Percentiles rank a stretch among this genome's conserved stretches.
Conservation (phyloP, 345 rosid genomes). For the Abelmoschus esculentus region DNA sequence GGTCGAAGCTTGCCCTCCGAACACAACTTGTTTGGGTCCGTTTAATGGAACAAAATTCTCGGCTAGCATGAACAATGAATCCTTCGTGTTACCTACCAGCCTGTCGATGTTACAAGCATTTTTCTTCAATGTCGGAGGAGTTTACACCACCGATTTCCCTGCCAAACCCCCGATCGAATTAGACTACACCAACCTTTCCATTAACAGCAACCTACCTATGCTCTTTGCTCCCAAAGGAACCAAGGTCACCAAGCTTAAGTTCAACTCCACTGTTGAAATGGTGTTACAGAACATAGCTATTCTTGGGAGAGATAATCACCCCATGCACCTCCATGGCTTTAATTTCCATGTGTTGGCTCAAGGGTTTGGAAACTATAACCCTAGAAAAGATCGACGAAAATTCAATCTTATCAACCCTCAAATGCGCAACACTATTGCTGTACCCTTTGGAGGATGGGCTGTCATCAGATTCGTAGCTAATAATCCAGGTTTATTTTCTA, state of each 20-base stretch:
- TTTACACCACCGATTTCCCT: conserved; percentile 70
- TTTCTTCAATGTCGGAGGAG: conserved; percentile 36
- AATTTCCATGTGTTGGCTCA: conserved; percentile 80
- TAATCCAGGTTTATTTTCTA: conserved; percentile 57
- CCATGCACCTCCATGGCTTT: conserved; percentile 83
- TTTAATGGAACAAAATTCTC: conserved; percentile 26
- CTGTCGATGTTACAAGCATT: conserved; percentile 61
- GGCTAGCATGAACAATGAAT: conserved; percentile 74
- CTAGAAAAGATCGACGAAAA: conserved; percentile 30
- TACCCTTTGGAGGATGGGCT: conserved; percentile 88
- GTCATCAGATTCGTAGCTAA: conserved; percentile 66
- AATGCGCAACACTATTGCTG: conserved; percentile 60
- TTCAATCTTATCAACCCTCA: conserved; percentile 60
- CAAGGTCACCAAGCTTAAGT: conserved; percentile 54
- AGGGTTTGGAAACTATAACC: conserved; percentile 79
- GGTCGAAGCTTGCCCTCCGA: conserved; percentile 37
- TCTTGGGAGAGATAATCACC: conserved; percentile 57
- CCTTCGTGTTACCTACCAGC: conserved; percentile 40
- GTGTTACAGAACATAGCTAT: conserved; percentile 72
- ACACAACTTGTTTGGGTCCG: conserved; percentile 41
- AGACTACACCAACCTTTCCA: conserved; percentile 49
- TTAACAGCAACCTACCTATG: conserved; percentile 21
- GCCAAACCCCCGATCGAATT: conserved; percentile 46
- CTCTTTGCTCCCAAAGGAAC: conserved; percentile 47
- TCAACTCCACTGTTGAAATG: conserved; percentile 62